These are phyloP conservation scores for Hyparrhenia diplandra DNA, from an alignment of 176 grass and related monocot species.

Conservation along the genomic window DNA sequence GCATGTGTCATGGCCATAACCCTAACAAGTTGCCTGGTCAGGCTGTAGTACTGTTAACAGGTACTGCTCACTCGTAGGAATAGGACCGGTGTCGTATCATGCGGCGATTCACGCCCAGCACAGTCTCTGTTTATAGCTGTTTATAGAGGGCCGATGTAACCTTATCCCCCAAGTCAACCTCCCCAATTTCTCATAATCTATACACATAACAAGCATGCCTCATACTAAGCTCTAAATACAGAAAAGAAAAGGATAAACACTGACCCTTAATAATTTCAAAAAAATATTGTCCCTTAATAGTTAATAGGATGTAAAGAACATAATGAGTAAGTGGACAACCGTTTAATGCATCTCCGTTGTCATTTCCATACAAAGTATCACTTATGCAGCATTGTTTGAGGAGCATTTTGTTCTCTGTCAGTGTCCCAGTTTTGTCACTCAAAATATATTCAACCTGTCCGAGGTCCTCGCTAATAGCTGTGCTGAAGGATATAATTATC, in stretches of 20 bases:
- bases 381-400: slow-evolving; percentile 91
- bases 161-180: not conserved
- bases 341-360: slow-evolving; percentile 83
- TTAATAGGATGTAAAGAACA: slow-evolving; percentile 10
- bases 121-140: not conserved
- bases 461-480: slow-evolving; percentile 98
- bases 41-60: not conserved
- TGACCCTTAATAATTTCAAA: not conserved
- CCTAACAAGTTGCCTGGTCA: not conserved
- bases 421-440: slow-evolving; percentile 95
- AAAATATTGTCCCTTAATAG: too few relatives aligned
- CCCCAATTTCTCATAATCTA: not conserved
- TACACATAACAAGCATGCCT: not conserved
- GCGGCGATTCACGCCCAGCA: too few relatives aligned
- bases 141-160: not conserved
- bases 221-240: not conserved
- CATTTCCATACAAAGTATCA: slow-evolving; percentile 70
- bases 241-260: not conserved
- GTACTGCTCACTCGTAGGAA: not conserved
- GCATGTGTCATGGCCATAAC: not conserved
- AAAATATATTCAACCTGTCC: slow-evolving; percentile 97
- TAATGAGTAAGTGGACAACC: slow-evolving; percentile 46
- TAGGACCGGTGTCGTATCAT: not conserved
- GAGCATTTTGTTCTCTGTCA: slow-evolving; percentile 89
- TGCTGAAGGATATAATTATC: slow-evolving; percentile 69